Conservation (phyloP, 2,329 filamentous ascomycete species). For the Monilinia fructigena region DNA sequence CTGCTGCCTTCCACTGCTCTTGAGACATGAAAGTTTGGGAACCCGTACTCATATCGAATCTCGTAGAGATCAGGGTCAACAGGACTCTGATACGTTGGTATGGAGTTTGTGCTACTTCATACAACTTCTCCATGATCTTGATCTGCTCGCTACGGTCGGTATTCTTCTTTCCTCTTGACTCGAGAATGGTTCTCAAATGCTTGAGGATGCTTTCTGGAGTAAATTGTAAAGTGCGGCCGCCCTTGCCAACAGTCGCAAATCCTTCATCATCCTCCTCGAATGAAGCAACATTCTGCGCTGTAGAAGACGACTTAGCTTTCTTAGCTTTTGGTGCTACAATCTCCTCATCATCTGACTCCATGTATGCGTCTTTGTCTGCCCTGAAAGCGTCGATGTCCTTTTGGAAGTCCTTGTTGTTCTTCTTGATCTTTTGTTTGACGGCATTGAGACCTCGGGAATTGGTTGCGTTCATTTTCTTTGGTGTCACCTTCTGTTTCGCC, state of each 20-base stretch:
- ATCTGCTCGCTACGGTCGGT: conserved; percentile 95
- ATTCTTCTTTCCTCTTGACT: conserved; percentile 98
- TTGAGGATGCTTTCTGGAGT: conserved; percentile 98
- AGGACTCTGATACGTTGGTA: conserved; percentile 95
- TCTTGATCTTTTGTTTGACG: conserved; percentile 97
- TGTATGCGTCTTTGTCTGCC: conserved; percentile 79
- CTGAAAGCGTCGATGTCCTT: conserved; percentile 84
- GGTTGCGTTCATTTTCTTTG: conserved; percentile 98
- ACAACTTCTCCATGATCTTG: conserved; percentile 92
- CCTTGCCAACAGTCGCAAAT: conserved; percentile 84
- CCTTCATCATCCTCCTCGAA: conserved; percentile 72
- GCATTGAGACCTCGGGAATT: conserved; percentile 93
- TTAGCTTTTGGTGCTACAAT: conserved; percentile 52
- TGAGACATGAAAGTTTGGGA: conserved; percentile 81
- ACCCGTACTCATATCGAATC: conserved; percentile 87
- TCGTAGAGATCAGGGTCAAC: conserved; percentile 84
- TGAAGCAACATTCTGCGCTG: conserved; percentile 49
- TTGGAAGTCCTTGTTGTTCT: conserved; percentile 95
- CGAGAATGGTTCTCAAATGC: conserved; percentile 87
- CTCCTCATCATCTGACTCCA: conserved; percentile 80
- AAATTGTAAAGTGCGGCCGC: conserved; percentile 85
- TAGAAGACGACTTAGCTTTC: conserved; percentile 50
- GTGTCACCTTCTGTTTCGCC: conserved; percentile 90
- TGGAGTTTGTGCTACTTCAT: conserved; percentile 82
- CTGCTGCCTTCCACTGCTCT: conserved; percentile 94